These are phyloP conservation scores for Coniosporium apollinis DNA, from an alignment of 495 filamentous ascomycete species.

Conservation along the genomic window DNA sequence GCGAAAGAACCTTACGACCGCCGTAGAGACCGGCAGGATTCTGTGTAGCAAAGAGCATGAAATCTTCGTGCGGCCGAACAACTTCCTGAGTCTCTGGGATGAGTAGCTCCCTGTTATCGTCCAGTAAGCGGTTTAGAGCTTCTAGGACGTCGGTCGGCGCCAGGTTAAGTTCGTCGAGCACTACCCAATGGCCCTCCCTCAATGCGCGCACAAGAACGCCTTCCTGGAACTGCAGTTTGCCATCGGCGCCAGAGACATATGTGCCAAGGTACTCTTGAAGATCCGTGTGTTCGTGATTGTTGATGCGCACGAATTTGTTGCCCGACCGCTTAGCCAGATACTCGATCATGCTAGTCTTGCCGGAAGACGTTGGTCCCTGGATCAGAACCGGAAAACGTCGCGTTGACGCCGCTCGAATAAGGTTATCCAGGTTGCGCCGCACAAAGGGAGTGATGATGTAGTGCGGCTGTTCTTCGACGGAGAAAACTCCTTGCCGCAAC, in stretches of 20 bases:
- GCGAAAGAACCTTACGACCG: slow-evolving; percentile 77
- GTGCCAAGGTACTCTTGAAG: slow-evolving; percentile 94
- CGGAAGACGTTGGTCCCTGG: slow-evolving; percentile 89
- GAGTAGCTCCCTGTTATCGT: slow-evolving; percentile 94
- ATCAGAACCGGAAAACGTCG: slow-evolving; percentile 86
- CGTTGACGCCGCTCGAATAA: slow-evolving; percentile 83
- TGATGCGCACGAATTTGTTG: slow-evolving; percentile 94
- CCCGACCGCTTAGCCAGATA: slow-evolving; percentile 90
- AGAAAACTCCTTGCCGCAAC: slow-evolving; percentile 56
- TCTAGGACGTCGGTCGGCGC: slow-evolving; percentile 94
- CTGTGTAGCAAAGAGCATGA: slow-evolving; percentile 98
- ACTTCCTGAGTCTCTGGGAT: slow-evolving; percentile 95
- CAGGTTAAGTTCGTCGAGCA: slow-evolving; percentile 91
- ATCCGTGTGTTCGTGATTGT: slow-evolving; percentile 98
- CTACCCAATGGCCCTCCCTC: slow-evolving; percentile 89
- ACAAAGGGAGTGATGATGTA: slow-evolving; percentile 97
- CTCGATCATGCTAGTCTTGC: slow-evolving; percentile 99
- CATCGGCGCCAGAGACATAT: slow-evolving; percentile 73
- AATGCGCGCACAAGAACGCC: slow-evolving; percentile 87
- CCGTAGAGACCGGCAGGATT: slow-evolving; percentile 94
- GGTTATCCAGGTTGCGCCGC: slow-evolving; percentile 79
- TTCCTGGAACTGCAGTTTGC: slow-evolving; percentile 78
- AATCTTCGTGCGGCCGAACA: slow-evolving; percentile 78
- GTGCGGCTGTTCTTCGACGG: slow-evolving; percentile 54
- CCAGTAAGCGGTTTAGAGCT: slow-evolving; percentile 81